Base-by-base conservation (phyloP, 139 green algal genomes). In the Coelastrella sp. region DNA sequence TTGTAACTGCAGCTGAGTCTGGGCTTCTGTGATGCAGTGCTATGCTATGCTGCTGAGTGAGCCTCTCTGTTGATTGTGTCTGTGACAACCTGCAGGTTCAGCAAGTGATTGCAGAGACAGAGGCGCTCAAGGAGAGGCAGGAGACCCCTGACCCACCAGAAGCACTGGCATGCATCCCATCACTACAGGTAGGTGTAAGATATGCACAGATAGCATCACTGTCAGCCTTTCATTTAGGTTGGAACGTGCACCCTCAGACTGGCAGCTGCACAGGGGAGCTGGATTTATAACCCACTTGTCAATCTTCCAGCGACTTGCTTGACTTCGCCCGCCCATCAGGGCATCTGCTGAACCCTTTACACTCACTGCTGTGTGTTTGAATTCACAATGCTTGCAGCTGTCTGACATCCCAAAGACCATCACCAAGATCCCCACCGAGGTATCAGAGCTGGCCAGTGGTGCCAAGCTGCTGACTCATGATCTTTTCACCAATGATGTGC, bases 401-500 rank as follows among this genome's bases (percentile, higher is more conserved):
- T 92, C 93, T 79, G 98, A 99, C 94, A 99, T 99, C 87, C 96
- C 97, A 19, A 96, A 96, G 81, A 93, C 95, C 77, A 95, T 94
- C 60, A 84, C 90, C 80, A 92, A 93, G 83, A 95, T 99, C 22
- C 98, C 98, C 83, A 99, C 96, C 73, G 92, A 89, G 17, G 74
- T 96, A 65, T 92, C 83, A 56, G 58, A 92, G 19, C 64, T 92
- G 23, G n/a, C 89, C 14, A 65, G 80, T 19, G 96, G 95, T 71
- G 93, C 96, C 73, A 99, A 95, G 2, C 68, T 99, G 83, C 95
- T 99, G 19, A 92, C 80, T 4, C 98, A 99, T 93, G 98, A 99
- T 90, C 94, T 99, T 20, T 99, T 99, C 94, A 99, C 98, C 59
- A 99, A 99, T 92, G 96, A 99, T 86, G 95, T 99, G 68, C 93